Evolutionary conservation across 495 filamentous ascomycete species (phyloP).

Genomic region (Margaritispora aquatica): DNA sequence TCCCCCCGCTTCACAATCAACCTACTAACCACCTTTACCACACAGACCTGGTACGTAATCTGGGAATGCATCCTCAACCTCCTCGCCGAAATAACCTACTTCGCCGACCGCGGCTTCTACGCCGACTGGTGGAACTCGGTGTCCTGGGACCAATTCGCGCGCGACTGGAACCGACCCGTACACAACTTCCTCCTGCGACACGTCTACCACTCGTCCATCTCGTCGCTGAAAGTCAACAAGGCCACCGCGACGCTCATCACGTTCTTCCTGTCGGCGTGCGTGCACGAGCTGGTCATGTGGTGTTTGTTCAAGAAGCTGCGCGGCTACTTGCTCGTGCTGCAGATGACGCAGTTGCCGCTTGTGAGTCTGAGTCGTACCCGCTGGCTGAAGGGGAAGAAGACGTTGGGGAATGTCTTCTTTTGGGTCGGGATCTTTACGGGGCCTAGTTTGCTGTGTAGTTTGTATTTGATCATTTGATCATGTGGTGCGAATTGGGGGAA

Average conservation of each 20-base stretch:
- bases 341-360: conserved; percentile 66
- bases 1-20: neutral
- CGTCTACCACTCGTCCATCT: conserved; percentile 70
- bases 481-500: neutral
- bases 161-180: conserved; percentile 50
- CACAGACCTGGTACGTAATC: conserved; percentile 63
- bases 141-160: conserved; percentile 61
- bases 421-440: conserved; percentile 69
- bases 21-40: conserved; percentile 10
- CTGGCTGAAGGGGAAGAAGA: conserved; percentile 49
- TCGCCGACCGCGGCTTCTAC: conserved; percentile 75
- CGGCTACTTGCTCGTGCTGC: conserved; percentile 62
- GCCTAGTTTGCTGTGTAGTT: conserved; percentile 62
- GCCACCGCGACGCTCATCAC: conserved; percentile 67
- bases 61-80: conserved; percentile 78
- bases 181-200: conserved; percentile 47
- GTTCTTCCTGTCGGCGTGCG: conserved; percentile 60
- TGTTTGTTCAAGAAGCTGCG: conserved; percentile 71
- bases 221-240: conserved; percentile 58
- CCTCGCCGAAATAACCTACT: conserved; percentile 63
- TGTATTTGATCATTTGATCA: conserved; percentile 61
- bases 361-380: conserved; percentile 56
- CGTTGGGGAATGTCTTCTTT: conserved; percentile 66
- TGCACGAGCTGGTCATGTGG: conserved; percentile 69
- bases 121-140: conserved; percentile 50